Base-by-base conservation (phyloP, 1,284 basidiomycete genomes). In the Coniferiporia sulphurascens region DNA sequence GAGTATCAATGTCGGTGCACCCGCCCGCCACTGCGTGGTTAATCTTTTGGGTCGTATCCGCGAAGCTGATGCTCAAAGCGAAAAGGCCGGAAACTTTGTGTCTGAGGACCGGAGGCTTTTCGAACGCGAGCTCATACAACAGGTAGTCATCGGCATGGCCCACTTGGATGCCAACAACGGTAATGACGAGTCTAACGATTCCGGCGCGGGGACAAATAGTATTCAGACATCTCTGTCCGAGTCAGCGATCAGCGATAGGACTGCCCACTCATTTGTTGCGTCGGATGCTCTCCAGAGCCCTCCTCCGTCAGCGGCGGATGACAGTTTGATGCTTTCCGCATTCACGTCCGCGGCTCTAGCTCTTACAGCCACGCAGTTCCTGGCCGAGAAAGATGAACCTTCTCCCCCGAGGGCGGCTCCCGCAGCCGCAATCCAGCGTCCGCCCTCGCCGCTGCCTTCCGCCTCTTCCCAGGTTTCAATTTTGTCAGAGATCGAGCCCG, bases 61-160 rank as follows among this genome's bases (percentile, higher is more conserved):
- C 63, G 77, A 74, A 51, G 79, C 77, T 35, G 82, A 86, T 63
- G 74, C 73, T 34, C 73, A 73, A 12, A 68, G 71, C 22, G 62
- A 71, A 46, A 63, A 66, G 38, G 64, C 54, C 15, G 80, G 79
- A 8, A 72, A 83, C 1, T 87, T 93, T 67, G 79, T 79, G 9
- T 67, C 64, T 21, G 68, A 72, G 9, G 82, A 89, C 63, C 78
- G 87, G 55, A 71, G 73, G 2, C 75, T 91, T 67, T 85, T 95
- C 58, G 85, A 91, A 68, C 78, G 82, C 44, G 93, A 95, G 73
- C 80, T 97, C 52, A 70, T 95, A 4, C 80, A 89, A 60, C 89
- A 92, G 46, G 86, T 97, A 61, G 85, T 95, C 59, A 86, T 95
- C 55, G 93, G 92, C 27, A 90, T 97, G 79, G 91, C 91, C 4